Evolutionary conservation across 2,329 filamentous ascomycete species (phyloP).

Genomic region (Hypoxylon sp.): DNA sequence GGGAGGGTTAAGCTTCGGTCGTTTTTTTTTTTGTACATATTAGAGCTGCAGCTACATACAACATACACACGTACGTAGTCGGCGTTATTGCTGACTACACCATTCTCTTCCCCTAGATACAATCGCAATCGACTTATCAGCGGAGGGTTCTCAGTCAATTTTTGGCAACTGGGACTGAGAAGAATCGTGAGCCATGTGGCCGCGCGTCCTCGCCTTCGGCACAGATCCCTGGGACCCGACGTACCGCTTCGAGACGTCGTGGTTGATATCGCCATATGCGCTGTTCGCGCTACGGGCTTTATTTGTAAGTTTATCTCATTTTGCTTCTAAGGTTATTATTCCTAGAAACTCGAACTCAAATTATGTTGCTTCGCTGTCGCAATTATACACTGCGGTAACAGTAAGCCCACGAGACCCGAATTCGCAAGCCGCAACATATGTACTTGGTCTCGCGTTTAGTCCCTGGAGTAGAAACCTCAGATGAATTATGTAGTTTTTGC

Average conservation of each 20-base stretch:
- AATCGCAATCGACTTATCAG: neutral
- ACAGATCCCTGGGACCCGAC: slow-evolving; percentile 65
- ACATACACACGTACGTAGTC: no score
- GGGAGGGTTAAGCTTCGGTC: neutral
- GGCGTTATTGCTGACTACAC: no score
- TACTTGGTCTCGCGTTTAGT: neutral
- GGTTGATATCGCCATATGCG: slow-evolving; percentile 77
- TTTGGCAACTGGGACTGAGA: neutral
- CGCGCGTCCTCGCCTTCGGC: slow-evolving; percentile 46
- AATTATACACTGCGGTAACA: neutral
- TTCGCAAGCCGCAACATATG: neutral
- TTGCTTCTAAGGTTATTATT: neutral
- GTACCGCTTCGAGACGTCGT: slow-evolving; percentile 84
- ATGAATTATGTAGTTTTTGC: neutral
- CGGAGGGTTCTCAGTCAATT: neutral
- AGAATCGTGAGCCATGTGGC: slow-evolving; percentile 8
- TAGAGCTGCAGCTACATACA: neutral
- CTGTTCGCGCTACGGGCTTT: slow-evolving; percentile 72
- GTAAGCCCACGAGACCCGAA: neutral
- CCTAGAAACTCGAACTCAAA: neutral
- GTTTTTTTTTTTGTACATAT: neutral
- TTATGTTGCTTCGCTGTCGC: neutral
- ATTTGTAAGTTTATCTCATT: slow-evolving; percentile 62
- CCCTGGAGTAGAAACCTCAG: neutral
- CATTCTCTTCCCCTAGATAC: neutral